phyloP scores from a whole-genome alignment of 208 protist genomes.

The Trichomonas gallinae region DNA sequence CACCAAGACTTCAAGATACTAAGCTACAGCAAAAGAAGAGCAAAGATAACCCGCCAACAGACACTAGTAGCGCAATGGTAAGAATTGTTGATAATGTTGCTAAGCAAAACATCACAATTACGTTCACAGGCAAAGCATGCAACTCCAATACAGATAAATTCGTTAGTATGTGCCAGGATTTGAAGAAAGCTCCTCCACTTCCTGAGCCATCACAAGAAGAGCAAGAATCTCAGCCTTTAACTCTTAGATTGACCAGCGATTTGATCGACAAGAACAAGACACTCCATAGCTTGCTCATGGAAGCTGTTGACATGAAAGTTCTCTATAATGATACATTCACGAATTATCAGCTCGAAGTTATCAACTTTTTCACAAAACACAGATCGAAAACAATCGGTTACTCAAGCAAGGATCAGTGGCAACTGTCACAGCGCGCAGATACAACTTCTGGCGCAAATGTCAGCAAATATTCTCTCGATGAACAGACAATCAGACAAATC shows the following conservation, averaged over 20 bases:
- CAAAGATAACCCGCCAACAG: not conserved
- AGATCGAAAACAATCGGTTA: not conserved
- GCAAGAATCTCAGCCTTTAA: not conserved
- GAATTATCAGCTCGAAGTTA: not conserved
- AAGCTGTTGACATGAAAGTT: not conserved
- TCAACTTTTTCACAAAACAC: not conserved
- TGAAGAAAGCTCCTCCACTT: not conserved
- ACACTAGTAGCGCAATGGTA: not conserved
- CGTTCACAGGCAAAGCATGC: not conserved
- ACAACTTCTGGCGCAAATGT: not conserved
- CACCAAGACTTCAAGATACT: not conserved
- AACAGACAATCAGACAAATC: not conserved
- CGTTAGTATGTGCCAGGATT: not conserved
- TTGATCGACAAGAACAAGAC: not conserved
- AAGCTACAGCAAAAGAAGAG: not conserved
- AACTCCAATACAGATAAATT: not conserved
- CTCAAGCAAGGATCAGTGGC: not conserved
- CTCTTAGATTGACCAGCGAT: not conserved
- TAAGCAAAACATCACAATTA: not conserved
- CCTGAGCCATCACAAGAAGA: not conserved
- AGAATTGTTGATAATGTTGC: not conserved
- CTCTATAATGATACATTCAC: not conserved
- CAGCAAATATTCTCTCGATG: not conserved
- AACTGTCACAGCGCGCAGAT: not conserved
- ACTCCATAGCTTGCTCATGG: not conserved